Evolutionary conservation across 306 rosid species (phyloP), one percentile per base, ranked within the genome.

Genomic region (Prunus mongolica): DNA sequence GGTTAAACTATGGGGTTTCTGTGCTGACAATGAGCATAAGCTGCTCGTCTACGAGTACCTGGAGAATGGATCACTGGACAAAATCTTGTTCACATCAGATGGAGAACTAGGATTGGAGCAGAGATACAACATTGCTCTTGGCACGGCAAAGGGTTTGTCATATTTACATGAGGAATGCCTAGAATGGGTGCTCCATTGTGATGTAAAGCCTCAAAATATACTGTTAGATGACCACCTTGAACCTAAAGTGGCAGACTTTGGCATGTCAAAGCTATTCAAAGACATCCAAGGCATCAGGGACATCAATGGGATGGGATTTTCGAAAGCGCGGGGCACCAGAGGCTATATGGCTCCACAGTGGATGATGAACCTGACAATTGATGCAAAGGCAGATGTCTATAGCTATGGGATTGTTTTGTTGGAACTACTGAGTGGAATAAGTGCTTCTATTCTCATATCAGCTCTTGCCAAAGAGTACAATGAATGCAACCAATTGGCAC

Each of bases 161-260:
- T 86, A 86, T 79, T 28, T 86, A 15, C 89, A 86, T 24, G 87
- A 86, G 60, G 89, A 86, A 69, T 86, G 89, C 67, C 63, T 86
- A 0, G 89, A 86, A 38, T 80, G 86, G 87, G 81, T 80, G 18
- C 74, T 83, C 5, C 82, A 83, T 7, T 86, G 85, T 11, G 86
- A 82, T 66, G 82, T 86, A 5, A 86, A 82, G 57, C 89, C 86
- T 77, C 83, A 86, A 66, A 86, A 86, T 44, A 86, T 86, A 55
- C 84, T 79, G 6, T 64, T 86, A 1, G 84, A 77, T 0, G 75
- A 78, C 9, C 38, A 20, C 2, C 34, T 82, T 32, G 84, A 82
- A 30, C 78, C 89, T 0, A 77, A 76, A 11, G 86, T 85, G 0
- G 75, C 87, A 5, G 89, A 86, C 61, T 86, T 86, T 55, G 87